Evolutionary conservation across 352 stramenopile genomes (phyloP).

Genomic region (Phytophthora palmivora): DNA sequence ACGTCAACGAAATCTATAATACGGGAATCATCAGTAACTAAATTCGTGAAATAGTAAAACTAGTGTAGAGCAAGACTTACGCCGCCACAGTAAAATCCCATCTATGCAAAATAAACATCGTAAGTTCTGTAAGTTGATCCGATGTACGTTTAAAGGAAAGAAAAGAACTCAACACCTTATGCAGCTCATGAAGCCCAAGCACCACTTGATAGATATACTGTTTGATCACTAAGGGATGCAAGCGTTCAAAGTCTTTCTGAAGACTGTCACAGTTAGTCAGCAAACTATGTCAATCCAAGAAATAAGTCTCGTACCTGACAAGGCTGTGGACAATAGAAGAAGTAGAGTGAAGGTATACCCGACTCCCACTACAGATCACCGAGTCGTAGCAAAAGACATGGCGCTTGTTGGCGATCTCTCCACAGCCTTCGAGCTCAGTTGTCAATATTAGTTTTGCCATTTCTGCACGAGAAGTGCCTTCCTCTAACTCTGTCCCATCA

Average conservation of each 20-base stretch:
- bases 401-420: neutral
- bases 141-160: neutral
- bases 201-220: slow-evolving; percentile 44
- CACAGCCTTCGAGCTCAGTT: slow-evolving; percentile 22
- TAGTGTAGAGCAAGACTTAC: slow-evolving; percentile 29
- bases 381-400: slow-evolving; percentile 39
- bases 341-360: slow-evolving; percentile 27
- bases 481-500: neutral
- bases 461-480: neutral
- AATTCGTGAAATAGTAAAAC: neutral
- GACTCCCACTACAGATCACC: slow-evolving; percentile 16
- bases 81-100: slow-evolving; percentile 39
- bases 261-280: slow-evolving; percentile 21
- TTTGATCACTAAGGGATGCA: slow-evolving; percentile 46
- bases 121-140: neutral
- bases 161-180: slow-evolving; percentile 33
- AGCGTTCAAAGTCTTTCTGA: slow-evolving; percentile 43
- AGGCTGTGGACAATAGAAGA: slow-evolving; percentile 28
- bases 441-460: slow-evolving; percentile 12
- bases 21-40: neutral
- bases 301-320: slow-evolving; percentile 13
- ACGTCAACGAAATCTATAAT: slow-evolving; percentile 51
- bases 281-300: neutral
- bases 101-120: slow-evolving; percentile 9
- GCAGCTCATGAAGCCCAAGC: slow-evolving; percentile 35